Conservation (phyloP, 2,329 filamentous ascomycete species). For the Diaporthe helianthi region DNA sequence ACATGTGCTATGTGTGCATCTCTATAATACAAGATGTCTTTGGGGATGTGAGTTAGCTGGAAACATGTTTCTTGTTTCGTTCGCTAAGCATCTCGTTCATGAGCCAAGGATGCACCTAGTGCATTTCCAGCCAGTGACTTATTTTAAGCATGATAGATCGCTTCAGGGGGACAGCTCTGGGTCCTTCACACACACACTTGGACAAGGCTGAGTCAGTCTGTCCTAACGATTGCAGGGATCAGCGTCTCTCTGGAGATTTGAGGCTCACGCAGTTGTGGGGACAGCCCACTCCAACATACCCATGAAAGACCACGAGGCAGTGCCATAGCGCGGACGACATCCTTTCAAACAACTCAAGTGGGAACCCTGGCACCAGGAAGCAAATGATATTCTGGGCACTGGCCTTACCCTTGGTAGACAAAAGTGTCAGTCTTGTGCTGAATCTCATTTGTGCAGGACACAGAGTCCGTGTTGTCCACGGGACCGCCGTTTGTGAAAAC, state of each 20-base stretch:
- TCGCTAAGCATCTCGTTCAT: conserved; percentile 1
- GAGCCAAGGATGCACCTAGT: conserved; percentile 9
- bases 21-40: background rate
- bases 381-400: background rate
- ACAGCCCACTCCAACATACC: background rate
- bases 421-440: background rate
- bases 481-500: too few species aligned
- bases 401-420: background rate
- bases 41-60: conserved; percentile 6
- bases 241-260: conserved; percentile 4
- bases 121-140: background rate
- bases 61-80: background rate
- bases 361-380: background rate
- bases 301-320: background rate
- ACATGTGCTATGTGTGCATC: background rate
- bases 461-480: too few species aligned
- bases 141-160: conserved; percentile 15
- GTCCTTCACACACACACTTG: background rate
- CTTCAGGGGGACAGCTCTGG: conserved; percentile 8
- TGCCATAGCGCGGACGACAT: background rate
- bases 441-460: too few species aligned
- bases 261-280: background rate
- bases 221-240: background rate
- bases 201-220: conserved; percentile 6
- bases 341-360: background rate